Evolutionary conservation across 768 basidiomycete species (phyloP).

Genomic region (Pulveroboletus sp.): DNA sequence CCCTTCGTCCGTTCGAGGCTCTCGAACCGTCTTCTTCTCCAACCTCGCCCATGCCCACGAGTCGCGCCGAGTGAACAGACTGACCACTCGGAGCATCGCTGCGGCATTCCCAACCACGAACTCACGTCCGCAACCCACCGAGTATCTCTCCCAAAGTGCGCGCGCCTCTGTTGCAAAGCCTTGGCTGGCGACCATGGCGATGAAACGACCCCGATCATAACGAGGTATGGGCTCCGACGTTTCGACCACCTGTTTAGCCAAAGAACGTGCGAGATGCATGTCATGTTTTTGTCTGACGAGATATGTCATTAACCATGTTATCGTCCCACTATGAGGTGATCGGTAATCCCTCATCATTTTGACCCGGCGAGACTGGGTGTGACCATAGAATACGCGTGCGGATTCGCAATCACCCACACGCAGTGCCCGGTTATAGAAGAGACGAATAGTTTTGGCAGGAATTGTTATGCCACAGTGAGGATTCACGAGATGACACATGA

Average conservation of each 20-base stretch:
- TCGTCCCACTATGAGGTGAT: constrained; percentile 40
- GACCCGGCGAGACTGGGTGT: constrained; percentile 35
- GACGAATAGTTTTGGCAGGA: constrained; percentile 40
- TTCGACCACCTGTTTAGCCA: constrained; percentile 48
- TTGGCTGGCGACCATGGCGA: constrained; percentile 40
- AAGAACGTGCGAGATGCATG: constrained; percentile 42
- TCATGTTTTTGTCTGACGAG: constrained; percentile 36
- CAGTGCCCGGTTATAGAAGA: constrained; percentile 43
- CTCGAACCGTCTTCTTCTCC: background rate
- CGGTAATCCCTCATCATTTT: constrained; percentile 40
- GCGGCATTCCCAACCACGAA: constrained; percentile 42
- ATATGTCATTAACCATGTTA: constrained; percentile 52
- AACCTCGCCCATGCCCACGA: constrained; percentile 17
- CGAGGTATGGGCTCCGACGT: constrained; percentile 38
- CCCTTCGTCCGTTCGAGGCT: background rate
- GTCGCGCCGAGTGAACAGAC: constrained; percentile 33
- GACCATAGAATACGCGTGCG: constrained; percentile 44
- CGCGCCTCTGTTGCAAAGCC: constrained; percentile 49
- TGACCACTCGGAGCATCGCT: constrained; percentile 40
- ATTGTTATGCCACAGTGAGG: constrained; percentile 30
- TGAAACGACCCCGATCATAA: constrained; percentile 45
- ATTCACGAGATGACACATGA: constrained; percentile 40
- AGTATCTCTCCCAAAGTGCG: constrained; percentile 54
- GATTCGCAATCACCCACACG: constrained; percentile 26
- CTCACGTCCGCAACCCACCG: constrained; percentile 36